Evolutionary conservation across 345 rosid genomes (phyloP).

Genomic region (Camelina neglecta): DNA sequence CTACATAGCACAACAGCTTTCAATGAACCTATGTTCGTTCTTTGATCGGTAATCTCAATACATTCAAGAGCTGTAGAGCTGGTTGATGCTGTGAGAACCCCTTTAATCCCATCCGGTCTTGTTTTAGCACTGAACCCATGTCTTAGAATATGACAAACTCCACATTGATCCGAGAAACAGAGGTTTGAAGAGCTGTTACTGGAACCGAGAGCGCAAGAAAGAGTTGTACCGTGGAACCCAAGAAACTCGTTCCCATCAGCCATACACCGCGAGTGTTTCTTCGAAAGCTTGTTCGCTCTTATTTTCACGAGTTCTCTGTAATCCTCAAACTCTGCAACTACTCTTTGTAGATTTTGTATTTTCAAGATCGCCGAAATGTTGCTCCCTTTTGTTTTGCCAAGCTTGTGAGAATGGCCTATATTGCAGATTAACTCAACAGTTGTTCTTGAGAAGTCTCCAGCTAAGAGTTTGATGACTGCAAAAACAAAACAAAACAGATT

Average conservation of each 20-base stretch:
- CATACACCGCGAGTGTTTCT: constrained; percentile 65
- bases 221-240: constrained; percentile 60
- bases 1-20: constrained; percentile 67
- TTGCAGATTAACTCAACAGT: constrained; percentile 73
- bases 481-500: not conserved
- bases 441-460: constrained; percentile 70
- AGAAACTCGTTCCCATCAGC: constrained; percentile 85
- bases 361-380: constrained; percentile 53
- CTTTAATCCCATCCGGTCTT: constrained; percentile 37
- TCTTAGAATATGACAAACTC: constrained; percentile 62
- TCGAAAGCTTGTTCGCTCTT: constrained; percentile 56
- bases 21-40: constrained; percentile 6
- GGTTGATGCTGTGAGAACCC: constrained; percentile 61
- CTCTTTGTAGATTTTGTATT: constrained; percentile 59
- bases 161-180: constrained; percentile 53
- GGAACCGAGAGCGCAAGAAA: constrained; percentile 59
- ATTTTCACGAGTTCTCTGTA: constrained; percentile 63
- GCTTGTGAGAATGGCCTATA: constrained; percentile 38
- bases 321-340: constrained; percentile 62
- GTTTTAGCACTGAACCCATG: constrained; percentile 53
- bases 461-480: constrained; percentile 61
- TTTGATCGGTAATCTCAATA: constrained; percentile 31
- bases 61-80: constrained; percentile 55
- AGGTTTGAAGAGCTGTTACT: constrained; percentile 47
- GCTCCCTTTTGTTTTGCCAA: constrained; percentile 35